Conservation (phyloP, 495 filamentous ascomycete genomes). For the Neurospora sublineolata region DNA sequence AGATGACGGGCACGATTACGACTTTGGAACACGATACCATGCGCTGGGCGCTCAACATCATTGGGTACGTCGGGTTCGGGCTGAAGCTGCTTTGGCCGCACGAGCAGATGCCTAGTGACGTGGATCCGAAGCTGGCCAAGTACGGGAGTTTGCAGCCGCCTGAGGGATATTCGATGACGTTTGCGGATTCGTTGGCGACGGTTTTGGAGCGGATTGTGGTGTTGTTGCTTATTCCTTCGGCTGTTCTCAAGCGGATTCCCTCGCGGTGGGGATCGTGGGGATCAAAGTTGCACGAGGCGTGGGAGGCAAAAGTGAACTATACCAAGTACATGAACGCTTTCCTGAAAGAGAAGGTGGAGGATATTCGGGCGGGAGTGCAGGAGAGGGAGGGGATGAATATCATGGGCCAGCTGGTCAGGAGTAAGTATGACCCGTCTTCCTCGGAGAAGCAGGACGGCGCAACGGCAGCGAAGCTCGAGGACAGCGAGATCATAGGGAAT, state of each 20-base stretch:
- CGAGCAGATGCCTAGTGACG: conserved; percentile 27
- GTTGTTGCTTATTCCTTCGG: conserved; percentile 39
- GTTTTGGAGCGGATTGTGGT: conserved; percentile 44
- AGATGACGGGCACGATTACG: conserved; percentile 28
- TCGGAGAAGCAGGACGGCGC: conserved; percentile 3
- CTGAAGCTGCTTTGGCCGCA: conserved; percentile 46
- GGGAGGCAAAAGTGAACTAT: conserved; percentile 47
- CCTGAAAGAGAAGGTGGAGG: conserved; percentile 39
- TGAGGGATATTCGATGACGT: conserved; percentile 48
- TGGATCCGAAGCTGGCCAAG: conserved; percentile 27
- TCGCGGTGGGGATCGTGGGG: background rate
- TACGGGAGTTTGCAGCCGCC: conserved; percentile 34
- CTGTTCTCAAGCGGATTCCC: conserved; percentile 28
- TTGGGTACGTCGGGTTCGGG: conserved; percentile 57
- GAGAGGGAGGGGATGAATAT: conserved; percentile 48
- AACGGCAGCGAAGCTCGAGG: conserved; percentile 22
- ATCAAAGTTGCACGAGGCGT: conserved; percentile 15
- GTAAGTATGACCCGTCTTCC: conserved; percentile 24
- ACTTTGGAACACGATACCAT: conserved; percentile 48
- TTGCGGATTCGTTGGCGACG: conserved; percentile 39
- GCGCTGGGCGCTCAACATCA: conserved; percentile 53
- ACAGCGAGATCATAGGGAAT: conserved; percentile 56
- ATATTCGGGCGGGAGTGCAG: conserved; percentile 33
- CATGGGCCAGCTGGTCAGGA: conserved; percentile 46
- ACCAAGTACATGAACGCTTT: conserved; percentile 55